Percentiles rank a stretch among this genome's conserved stretches.
These are phyloP conservation scores for Suillus decipiens DNA, from an alignment of 768 basidiomycete genomes.

Conservation along the genomic window DNA sequence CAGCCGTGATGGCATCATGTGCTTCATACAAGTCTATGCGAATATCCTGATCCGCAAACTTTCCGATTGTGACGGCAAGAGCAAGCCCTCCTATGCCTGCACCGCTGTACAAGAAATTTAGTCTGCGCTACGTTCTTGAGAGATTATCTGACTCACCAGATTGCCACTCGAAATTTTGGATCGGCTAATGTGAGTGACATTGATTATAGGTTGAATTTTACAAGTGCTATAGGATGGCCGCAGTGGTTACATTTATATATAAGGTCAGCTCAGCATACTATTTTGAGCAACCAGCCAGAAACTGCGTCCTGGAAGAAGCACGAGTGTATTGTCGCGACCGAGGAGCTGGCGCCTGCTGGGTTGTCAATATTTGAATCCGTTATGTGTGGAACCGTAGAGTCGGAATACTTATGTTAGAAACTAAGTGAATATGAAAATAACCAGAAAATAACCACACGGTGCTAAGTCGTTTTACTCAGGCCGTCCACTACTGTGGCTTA, in stretches of 20 bases:
- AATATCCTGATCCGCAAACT: constrained; percentile 29
- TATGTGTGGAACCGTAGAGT: neutral
- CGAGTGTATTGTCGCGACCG: neutral
- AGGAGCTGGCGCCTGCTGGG: neutral
- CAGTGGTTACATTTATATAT: neutral
- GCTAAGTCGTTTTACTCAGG: neutral
- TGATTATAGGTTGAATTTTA: neutral
- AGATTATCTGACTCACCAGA: constrained; percentile 7
- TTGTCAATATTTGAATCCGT: neutral
- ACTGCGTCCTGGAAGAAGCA: no score
- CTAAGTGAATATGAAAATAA: neutral
- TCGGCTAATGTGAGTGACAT: constrained; percentile 11
- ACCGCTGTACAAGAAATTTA: constrained; percentile 6
- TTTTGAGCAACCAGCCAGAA: neutral
- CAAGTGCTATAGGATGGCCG: neutral
- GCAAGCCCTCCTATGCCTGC: constrained; percentile 40
- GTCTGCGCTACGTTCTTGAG: neutral
- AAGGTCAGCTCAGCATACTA: neutral
- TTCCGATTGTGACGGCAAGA: constrained; percentile 37
- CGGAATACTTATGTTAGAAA: neutral
- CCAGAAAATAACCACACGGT: neutral
- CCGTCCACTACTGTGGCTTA: neutral
- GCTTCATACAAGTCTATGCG: constrained; percentile 47
- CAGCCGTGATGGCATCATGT: constrained; percentile 37
- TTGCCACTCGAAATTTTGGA: constrained; percentile 15